Percentiles rank a stretch among this genome's conserved stretches.
Conservation (phyloP, 2,329 filamentous ascomycete species). For the Colletotrichum abscissum region DNA sequence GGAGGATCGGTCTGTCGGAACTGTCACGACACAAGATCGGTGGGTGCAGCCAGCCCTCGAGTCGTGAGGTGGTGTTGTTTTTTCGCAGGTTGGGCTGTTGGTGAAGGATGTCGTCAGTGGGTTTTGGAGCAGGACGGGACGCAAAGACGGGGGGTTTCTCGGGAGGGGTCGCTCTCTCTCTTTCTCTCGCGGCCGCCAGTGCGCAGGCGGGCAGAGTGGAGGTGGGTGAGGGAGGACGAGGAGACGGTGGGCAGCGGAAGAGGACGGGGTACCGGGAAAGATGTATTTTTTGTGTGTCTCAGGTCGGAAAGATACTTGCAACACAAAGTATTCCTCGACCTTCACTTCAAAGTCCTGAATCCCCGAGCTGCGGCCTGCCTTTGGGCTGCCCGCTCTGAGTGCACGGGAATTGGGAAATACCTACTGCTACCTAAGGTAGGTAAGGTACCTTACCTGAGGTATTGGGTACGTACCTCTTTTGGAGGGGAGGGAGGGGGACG, state of each 20-base stretch:
- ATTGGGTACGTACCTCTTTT: not conserved
- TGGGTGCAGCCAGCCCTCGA: conserved; percentile 34
- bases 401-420: not conserved
- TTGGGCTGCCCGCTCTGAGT: not conserved
- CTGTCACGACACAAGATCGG: conserved; percentile 34
- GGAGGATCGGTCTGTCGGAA: conserved; percentile 32
- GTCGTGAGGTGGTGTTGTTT: conserved; percentile 31
- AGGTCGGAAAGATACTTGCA: not conserved
- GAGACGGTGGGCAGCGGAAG: not conserved
- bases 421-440: too few relatives aligned
- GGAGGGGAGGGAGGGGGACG: conserved; percentile 15
- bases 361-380: not conserved
- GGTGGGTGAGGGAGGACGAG: not conserved
- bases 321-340: not conserved
- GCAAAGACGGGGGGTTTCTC: conserved; percentile 11
- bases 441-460: too few relatives aligned
- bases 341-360: not conserved
- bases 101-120: conserved; percentile 36
- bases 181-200: conserved; percentile 1
- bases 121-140: conserved; percentile 31
- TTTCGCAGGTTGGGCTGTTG: conserved; percentile 28
- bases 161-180: conserved; percentile 29
- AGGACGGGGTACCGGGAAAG: not conserved
- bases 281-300: not conserved
- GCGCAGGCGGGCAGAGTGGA: conserved; percentile 10